These are phyloP conservation scores for Gaeumannomyces tritici DNA, from an alignment of 2,329 filamentous ascomycete species.

Conservation along the genomic window DNA sequence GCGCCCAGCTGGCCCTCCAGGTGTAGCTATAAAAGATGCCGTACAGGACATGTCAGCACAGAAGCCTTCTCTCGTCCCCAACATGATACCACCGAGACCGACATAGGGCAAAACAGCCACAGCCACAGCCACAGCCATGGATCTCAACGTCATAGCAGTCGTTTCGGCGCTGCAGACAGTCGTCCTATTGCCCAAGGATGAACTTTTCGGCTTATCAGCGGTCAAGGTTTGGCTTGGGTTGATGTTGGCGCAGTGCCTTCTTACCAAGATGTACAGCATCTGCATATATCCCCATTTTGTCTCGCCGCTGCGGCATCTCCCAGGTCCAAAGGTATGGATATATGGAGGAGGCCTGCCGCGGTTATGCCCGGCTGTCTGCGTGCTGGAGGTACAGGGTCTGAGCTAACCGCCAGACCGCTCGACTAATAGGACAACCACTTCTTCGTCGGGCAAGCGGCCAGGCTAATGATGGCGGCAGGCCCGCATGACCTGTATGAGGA, in stretches of 20 bases:
- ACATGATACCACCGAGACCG: neutral
- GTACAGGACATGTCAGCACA: too few species aligned
- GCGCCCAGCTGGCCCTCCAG: neutral
- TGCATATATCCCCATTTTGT: slow-evolving; percentile 31
- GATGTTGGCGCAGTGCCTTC: slow-evolving; percentile 8
- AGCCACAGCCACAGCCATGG: neutral
- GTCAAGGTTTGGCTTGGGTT: neutral
- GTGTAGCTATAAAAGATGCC: neutral
- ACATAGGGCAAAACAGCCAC: too few species aligned
- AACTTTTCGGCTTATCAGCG: neutral
- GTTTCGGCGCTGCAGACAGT: neutral
- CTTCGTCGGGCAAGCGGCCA: slow-evolving; percentile 8
- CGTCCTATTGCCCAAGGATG: neutral
- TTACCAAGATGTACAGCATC: slow-evolving; percentile 20
- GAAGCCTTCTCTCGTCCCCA: neutral
- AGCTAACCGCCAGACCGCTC: too few species aligned
- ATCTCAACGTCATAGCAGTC: neutral
- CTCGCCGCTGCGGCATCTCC: slow-evolving; percentile 32
- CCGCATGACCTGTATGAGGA: slow-evolving; percentile 7
- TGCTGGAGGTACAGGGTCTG: too few species aligned
- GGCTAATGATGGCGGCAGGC: slow-evolving; percentile 5
- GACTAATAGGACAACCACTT: slow-evolving; percentile 4
- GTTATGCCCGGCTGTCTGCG: too few species aligned
- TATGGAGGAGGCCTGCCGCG: neutral
- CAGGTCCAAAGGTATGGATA: slow-evolving; percentile 28